These are phyloP conservation scores for Gamsiella multidivaricata DNA, from an alignment of 192 early-diverging fungal genomes.

Conservation along the genomic window DNA sequence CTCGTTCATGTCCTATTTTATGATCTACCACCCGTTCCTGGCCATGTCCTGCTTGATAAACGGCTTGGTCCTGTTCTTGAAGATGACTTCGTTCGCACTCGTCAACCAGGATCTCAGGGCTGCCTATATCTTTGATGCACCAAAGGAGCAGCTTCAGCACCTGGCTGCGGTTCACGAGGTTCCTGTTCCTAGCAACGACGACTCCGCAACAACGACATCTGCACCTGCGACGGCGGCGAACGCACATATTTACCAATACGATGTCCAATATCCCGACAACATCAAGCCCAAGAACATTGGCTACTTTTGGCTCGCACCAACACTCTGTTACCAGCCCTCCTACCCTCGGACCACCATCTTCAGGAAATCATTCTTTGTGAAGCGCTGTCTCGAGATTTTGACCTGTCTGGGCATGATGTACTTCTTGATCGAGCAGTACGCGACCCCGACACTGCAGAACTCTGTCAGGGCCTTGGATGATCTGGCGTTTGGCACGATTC, in stretches of 20 bases:
- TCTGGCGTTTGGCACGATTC: slow-evolving; percentile 69
- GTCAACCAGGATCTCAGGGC: slow-evolving; percentile 82
- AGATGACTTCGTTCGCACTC: slow-evolving; percentile 82
- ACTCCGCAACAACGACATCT: neutral
- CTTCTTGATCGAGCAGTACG: slow-evolving; percentile 83
- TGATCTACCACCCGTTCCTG: slow-evolving; percentile 76
- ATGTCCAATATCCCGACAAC: slow-evolving; percentile 78
- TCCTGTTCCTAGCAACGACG: slow-evolving; percentile 16
- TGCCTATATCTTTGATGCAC: slow-evolving; percentile 62
- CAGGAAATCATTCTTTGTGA: slow-evolving; percentile 78
- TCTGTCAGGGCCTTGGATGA: slow-evolving; percentile 80
- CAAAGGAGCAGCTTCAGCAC: slow-evolving; percentile 28
- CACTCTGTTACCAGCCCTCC: slow-evolving; percentile 87
- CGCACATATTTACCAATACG: slow-evolving; percentile 57
- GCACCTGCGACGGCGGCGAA: neutral
- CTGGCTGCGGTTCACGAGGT: slow-evolving; percentile 37
- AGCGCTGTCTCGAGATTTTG: slow-evolving; percentile 79
- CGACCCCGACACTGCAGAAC: slow-evolving; percentile 81
- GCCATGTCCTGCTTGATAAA: slow-evolving; percentile 70
- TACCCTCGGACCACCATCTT: slow-evolving; percentile 79
- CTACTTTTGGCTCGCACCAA: slow-evolving; percentile 86
- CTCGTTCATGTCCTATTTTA: slow-evolving; percentile 71
- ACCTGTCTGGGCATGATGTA: slow-evolving; percentile 79
- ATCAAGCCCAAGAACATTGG: slow-evolving; percentile 70
- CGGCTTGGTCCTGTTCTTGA: slow-evolving; percentile 79